These are phyloP conservation scores for Byssoonygena ceratinophila DNA, from an alignment of 2,329 filamentous ascomycete species.

Conservation along the genomic window DNA sequence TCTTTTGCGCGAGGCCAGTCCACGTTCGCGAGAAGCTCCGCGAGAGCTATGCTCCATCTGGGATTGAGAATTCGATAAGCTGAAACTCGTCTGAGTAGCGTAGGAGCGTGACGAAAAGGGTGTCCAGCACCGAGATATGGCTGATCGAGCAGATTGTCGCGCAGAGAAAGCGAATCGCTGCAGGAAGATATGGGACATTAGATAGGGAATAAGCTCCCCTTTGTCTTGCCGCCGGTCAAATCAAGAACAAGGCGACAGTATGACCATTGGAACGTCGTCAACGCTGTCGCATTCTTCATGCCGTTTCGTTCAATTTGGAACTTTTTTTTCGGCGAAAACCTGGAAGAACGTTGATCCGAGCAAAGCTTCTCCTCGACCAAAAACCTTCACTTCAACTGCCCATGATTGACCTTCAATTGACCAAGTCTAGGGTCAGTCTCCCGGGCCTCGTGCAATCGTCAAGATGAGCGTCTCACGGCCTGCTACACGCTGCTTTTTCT, in stretches of 20 bases:
- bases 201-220: not conserved
- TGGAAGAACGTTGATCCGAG: conserved; percentile 6
- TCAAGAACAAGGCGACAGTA: not conserved
- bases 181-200: conserved; percentile 5
- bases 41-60: not conserved
- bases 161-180: not conserved
- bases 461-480: conserved; percentile 43
- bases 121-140: not conserved
- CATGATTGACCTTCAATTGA: not conserved
- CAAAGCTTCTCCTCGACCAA: conserved; percentile 3
- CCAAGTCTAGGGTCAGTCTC: not conserved
- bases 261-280: too few relatives aligned
- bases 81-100: not conserved
- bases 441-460: conserved; percentile 7
- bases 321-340: not conserved
- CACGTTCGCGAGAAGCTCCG: not conserved
- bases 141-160: not conserved
- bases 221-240: not conserved
- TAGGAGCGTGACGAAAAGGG: not conserved
- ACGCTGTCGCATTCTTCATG: too few relatives aligned
- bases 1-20: conserved; percentile 10
- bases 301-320: too few relatives aligned
- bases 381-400: not conserved
- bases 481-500: conserved; percentile 42
- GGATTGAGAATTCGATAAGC: not conserved